Base-by-base conservation (phyloP, 192 early-diverging fungal species). In the Phycomyces nitens region DNA sequence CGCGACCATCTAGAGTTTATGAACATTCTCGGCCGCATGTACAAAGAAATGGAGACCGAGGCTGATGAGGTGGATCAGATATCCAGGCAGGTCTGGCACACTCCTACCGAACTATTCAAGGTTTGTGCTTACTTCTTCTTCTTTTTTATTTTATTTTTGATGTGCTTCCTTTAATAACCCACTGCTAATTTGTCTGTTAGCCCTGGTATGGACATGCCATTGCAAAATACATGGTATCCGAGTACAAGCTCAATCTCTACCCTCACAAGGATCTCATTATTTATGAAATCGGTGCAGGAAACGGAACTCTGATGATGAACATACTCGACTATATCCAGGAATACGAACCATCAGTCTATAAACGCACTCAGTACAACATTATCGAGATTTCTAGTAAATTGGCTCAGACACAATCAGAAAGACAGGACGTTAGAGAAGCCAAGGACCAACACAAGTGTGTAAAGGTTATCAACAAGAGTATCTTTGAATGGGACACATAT, bases 281-380 rank as follows among this genome's bases (percentile, higher is more conserved):
- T 29, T 99, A 92, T 71, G 97, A 99, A 77, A 84, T 97, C 72
- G 95, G 95, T 27, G 95, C 89, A 3, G 95, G 97, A 57, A 97
- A 97, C 66, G 94, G 94, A 42, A 94, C 94, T 18, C 66, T 99
- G 66, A 94, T 95, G 91, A 53, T 85, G 24, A 93, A 95, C 71
- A 90, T 99, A 9, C 80, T 99, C 44, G 94, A 95, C 59, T 94
- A 91, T 62, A 77, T 97, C 44, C 84, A 85, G 57, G 71, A 89
- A 50, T 69, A 82, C 44, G 86, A 91, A 65, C 93, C 94, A 3
- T 83, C 84, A 15, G 78, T 98, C 24, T 97, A 95, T 69, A 75
- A 76, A 52, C 70, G 81, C 42, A 92, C 87, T 16, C 80, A 80
- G 73, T 99, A 99, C 78, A 87, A 83, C 23, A 84, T 96, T 64